Conservation (phyloP, 768 basidiomycete genomes). For the Auriscalpium orientale region DNA sequence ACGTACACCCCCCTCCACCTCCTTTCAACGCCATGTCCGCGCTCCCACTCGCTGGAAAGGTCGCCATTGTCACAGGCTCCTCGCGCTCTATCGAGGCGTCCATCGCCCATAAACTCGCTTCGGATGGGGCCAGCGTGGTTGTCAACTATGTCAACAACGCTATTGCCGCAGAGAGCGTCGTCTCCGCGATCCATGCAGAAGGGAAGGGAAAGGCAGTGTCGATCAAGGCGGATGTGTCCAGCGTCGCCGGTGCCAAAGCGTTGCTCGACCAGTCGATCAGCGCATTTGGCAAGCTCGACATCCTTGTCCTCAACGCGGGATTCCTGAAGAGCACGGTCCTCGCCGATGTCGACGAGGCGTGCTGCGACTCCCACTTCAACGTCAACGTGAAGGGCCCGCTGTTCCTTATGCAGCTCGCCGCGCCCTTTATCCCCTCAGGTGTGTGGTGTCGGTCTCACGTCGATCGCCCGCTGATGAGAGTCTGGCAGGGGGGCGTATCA, state of each 20-base stretch:
- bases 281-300: slow-evolving; percentile 46
- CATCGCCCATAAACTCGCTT: slow-evolving; percentile 44
- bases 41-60: slow-evolving; percentile 19
- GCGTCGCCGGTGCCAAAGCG: slow-evolving; percentile 36
- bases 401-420: slow-evolving; percentile 39
- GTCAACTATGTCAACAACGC: slow-evolving; percentile 44
- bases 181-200: slow-evolving; percentile 36
- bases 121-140: slow-evolving; percentile 49
- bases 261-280: slow-evolving; percentile 42
- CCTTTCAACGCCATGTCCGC: neutral
- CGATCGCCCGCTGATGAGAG: too few relatives aligned
- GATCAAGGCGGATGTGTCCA: slow-evolving; percentile 47
- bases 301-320: slow-evolving; percentile 52
- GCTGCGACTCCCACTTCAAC: slow-evolving; percentile 43
- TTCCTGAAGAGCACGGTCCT: slow-evolving; percentile 45
- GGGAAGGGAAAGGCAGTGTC: slow-evolving; percentile 39
- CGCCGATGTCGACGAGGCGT: slow-evolving; percentile 43
- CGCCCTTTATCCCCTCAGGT: slow-evolving; percentile 37
- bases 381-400: slow-evolving; percentile 57
- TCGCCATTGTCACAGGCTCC: slow-evolving; percentile 56
- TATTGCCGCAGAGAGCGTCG: slow-evolving; percentile 37
- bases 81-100: slow-evolving; percentile 54
- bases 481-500: slow-evolving; percentile 43
- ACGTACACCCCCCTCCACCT: too few relatives aligned
- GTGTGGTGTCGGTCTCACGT: too few relatives aligned